Evolutionary conservation across 208 protist species (phyloP).

Genomic region (Leishmania martiniquensis): DNA sequence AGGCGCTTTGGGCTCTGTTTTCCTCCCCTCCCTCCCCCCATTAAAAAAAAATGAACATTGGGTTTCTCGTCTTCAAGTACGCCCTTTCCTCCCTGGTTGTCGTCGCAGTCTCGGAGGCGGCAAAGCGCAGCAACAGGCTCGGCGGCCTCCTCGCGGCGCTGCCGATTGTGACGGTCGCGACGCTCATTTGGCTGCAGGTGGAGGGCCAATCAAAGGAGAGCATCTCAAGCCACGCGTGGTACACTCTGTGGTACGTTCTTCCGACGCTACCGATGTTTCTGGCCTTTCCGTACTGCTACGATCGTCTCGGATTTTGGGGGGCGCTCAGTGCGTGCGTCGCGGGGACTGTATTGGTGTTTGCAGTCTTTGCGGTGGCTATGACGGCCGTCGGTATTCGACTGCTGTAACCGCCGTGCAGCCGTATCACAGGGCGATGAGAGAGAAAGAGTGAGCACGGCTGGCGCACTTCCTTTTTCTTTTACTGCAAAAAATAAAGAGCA

Average conservation of each 20-base stretch:
- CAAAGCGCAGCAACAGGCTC: constrained; percentile 37
- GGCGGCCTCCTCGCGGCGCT: constrained; percentile 38
- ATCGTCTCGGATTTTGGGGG: constrained; percentile 21
- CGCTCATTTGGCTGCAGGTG: constrained; percentile 37
- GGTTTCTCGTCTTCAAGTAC: constrained; percentile 28
- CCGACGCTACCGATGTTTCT: constrained; percentile 37
- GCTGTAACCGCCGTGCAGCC: too few relatives aligned
- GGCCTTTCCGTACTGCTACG: constrained; percentile 27
- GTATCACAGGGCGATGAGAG: too few relatives aligned
- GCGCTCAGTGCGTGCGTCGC: constrained; percentile 12
- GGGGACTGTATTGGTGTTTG: constrained; percentile 7
- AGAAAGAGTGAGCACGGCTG: too few relatives aligned
- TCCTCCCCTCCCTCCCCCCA: not conserved
- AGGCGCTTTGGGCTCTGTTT: not conserved
- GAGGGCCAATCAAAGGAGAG: constrained; percentile 24
- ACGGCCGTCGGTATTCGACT: too few relatives aligned
- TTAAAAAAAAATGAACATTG: not conserved
- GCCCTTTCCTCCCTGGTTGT: constrained; percentile 25
- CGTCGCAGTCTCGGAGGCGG: constrained; percentile 33
- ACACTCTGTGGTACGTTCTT: constrained; percentile 39
- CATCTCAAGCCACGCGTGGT: constrained; percentile 38
- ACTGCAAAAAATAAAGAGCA: too few relatives aligned
- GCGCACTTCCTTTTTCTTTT: too few relatives aligned
- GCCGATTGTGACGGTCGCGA: constrained; percentile 30
- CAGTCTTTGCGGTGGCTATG: too few relatives aligned